A percentile compares a stretch with the other conserved stretches of the same genome.
These are phyloP conservation scores for Austroboletus festivus DNA, from an alignment of 768 basidiomycete genomes.

Conservation along the genomic window DNA sequence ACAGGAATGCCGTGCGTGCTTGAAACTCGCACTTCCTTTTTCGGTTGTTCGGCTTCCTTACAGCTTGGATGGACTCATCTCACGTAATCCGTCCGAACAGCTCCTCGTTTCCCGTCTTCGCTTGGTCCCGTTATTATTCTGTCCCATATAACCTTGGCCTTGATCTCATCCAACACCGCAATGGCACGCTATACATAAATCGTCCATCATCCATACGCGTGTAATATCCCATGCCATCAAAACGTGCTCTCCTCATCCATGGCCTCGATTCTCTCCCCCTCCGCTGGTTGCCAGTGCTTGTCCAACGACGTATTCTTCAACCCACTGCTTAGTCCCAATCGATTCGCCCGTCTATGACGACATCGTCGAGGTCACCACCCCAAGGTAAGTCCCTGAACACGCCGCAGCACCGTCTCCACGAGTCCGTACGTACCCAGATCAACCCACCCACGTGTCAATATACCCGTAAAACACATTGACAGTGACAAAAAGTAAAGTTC, in stretches of 20 bases:
- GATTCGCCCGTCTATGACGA: slow-evolving; percentile 3
- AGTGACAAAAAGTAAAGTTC: slow-evolving; percentile 1
- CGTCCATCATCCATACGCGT: neutral
- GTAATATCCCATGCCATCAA: slow-evolving; percentile 24
- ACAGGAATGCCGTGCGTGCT: too few relatives aligned
- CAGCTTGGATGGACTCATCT: neutral
- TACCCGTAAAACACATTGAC: too few relatives aligned
- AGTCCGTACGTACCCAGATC: slow-evolving; percentile 7
- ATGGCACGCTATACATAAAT: neutral
- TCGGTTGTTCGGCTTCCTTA: too few relatives aligned
- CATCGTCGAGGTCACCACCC: slow-evolving; percentile 7
- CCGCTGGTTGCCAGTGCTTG: neutral
- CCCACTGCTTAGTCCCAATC: neutral
- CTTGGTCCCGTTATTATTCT: too few relatives aligned
- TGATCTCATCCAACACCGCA: neutral
- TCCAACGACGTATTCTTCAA: neutral
- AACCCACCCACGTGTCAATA: neutral
- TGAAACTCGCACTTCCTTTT: too few relatives aligned
- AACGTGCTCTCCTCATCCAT: slow-evolving; percentile 15
- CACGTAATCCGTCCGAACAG: too few relatives aligned
- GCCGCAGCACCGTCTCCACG: slow-evolving; percentile 26
- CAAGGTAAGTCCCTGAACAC: slow-evolving; percentile 17
- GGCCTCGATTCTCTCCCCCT: neutral
- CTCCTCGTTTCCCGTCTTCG: too few relatives aligned
- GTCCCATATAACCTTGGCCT: too few relatives aligned